Evolutionary conservation across 2,329 filamentous ascomycete species (phyloP), one percentile per base, ranked within the genome.

Genomic region (Talaromyces islandicus): DNA sequence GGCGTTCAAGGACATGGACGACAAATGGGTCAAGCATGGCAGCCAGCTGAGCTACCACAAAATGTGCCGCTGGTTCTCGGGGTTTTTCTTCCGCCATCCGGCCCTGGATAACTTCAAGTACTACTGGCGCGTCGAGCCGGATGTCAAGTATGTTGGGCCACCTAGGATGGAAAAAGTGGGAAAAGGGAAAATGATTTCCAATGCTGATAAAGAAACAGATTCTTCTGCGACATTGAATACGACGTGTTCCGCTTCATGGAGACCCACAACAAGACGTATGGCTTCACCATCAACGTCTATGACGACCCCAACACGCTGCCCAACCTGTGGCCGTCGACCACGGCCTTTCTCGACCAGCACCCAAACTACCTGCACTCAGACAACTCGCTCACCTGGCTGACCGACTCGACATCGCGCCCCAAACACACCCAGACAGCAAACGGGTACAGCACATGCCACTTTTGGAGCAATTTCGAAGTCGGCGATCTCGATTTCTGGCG

Each of bases 391-490:
- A 81, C 84, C 38, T 99, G 93, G 93, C 76, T 99, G 63, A 90
- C 88, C 1, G 94, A 99, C 73, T 85, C 84, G 63, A 75, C 81
- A 57, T 83, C 87, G 52, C 85, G 94, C 54, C 92, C 93, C 1
- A 85, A 90, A 12, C 89, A 96, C 74, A 91, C 91, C 70, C 73
- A 82, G 58, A 85, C 87, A 63, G 92, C 93, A 6, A 89, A 96
- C 69, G 94, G 94, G 32, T 99, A 96, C 80, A 96, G 91, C 41
- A 97, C 94, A 3, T 99, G 94, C 75, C 94, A 99, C 76, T 99
- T 99, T 81, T 99, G 94, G 94, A 94, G 88, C 70, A 99, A 99
- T 76, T 99, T 99, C 68, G 94, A 99, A 77, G 93, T 99, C 68
- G 93, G 85, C 54, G 91, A 97, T 74, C 85, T 99, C 83, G 85